Base-by-base conservation (phyloP, 73 alveolate genomes). In the Urostyla sp. region DNA sequence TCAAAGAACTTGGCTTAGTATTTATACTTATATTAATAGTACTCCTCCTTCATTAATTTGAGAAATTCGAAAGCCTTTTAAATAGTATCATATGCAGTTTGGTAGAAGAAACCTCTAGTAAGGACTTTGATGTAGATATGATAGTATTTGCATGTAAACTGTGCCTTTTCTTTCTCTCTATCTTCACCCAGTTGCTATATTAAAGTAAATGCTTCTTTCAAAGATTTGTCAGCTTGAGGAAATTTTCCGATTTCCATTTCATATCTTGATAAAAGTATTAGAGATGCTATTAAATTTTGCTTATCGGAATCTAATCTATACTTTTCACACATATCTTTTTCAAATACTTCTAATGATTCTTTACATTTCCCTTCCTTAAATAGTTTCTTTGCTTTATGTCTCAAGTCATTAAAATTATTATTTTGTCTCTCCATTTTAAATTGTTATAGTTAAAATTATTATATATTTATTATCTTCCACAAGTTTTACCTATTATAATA, bases 1-100 rank as follows among this genome's bases (percentile, higher is more conserved):
- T 63, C 79, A 63, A 43, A 38, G 4, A 63, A 60, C 45, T 63
- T 63, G 36, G 61, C 37, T 20, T 43, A 20, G 44, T 63, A 63
- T 32, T 63, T 63, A 2, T 20, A 10, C 26, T 46, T 63, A 5
- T 11, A 27, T n/a, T 63, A 57, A 34, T 38, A 18, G 3, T 6
- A 16, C 1, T n/a, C 1, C 5, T 40, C 53, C 15, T 63, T 20
- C 7, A 3, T 15, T 8, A 43, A 8, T 50, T 63, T 43, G 1
- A 63, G 7, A 1, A 16, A 44, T 37, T 23, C 53, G 1, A 63
- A 24, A 7, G 31, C 24, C 24, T 34, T 38, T 5, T 63, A 26
- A 15, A 63, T 2, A 63, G 15, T 23, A 37, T 63, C 79, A 35
- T 27, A 18, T 1, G 54, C 58, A 43, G 37, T 63, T 40, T 63